These are phyloP conservation scores for Setaria viridis DNA, from an alignment of 202 grass and related monocot genomes.

Conservation along the genomic window DNA sequence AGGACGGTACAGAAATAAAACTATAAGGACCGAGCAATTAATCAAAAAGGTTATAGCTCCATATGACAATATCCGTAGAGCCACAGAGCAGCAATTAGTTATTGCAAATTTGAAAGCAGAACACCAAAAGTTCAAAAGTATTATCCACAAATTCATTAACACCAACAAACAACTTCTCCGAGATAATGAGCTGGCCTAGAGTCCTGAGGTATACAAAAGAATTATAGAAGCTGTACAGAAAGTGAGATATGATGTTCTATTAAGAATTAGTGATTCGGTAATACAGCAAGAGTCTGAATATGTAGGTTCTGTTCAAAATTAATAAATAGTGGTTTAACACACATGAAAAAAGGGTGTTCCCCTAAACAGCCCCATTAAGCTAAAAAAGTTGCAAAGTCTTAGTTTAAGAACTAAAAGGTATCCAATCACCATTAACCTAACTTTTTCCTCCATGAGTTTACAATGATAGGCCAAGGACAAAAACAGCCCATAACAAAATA, in stretches of 20 bases:
- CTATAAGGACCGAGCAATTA: not conserved
- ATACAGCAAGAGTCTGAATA: not conserved
- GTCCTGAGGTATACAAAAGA: not conserved
- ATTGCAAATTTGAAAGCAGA: slow-evolving; percentile 6
- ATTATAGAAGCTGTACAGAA: not conserved
- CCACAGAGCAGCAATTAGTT: slow-evolving; percentile 1
- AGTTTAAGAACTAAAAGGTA: not conserved
- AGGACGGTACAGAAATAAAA: not conserved
- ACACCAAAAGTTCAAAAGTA: not conserved
- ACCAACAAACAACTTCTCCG: not conserved
- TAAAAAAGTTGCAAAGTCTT: not conserved
- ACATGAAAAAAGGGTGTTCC: not conserved
- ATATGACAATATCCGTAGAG: not conserved
- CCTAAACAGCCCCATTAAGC: not conserved
- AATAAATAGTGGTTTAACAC: not conserved
- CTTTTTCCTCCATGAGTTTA: not conserved
- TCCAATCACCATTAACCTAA: not conserved
- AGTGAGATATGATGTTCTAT: not conserved
- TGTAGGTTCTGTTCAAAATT: not conserved
- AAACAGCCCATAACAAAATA: not conserved
- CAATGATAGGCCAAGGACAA: not conserved
- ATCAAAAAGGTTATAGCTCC: not conserved
- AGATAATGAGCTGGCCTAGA: not conserved
- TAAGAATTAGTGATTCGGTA: not conserved
- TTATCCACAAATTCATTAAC: not conserved